These are phyloP conservation scores for Calonectria ilicicola DNA, from an alignment of 2,329 filamentous ascomycete genomes.

Conservation along the genomic window DNA sequence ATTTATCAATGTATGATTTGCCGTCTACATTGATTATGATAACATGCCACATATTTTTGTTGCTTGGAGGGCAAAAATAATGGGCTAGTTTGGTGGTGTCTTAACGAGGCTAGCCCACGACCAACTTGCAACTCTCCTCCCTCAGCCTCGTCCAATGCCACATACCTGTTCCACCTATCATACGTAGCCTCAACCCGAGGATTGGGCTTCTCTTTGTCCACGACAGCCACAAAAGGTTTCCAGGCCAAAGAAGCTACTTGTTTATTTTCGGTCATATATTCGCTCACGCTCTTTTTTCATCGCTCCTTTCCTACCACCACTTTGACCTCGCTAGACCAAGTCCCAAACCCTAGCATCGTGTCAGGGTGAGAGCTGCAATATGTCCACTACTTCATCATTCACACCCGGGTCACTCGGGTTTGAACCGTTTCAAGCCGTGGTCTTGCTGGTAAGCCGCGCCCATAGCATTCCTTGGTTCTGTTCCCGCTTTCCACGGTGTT, in stretches of 20 bases:
- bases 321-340: not conserved
- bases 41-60: too few relatives aligned
- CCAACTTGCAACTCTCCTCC: not conserved
- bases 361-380: not conserved
- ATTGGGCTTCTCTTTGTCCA: conserved; percentile 6
- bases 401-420: conserved; percentile 29
- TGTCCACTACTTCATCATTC: conserved; percentile 19
- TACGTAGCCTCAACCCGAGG: conserved; percentile 8
- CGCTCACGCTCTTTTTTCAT: not conserved
- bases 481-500: not conserved
- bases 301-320: not conserved
- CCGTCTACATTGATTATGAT: too few relatives aligned
- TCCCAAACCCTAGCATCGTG: not conserved
- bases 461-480: not conserved
- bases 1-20: too few relatives aligned
- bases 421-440: conserved; percentile 36
- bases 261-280: not conserved
- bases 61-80: not conserved
- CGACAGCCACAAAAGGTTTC: not conserved
- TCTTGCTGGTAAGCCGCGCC: conserved; percentile 37
- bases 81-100: not conserved
- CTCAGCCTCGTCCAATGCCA: conserved; percentile 10
- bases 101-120: conserved; percentile 12
- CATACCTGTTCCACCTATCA: not conserved
- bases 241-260: not conserved